Evolutionary conservation across 495 filamentous ascomycete genomes (phyloP).

Genomic region (Talaromyces adpressus): DNA sequence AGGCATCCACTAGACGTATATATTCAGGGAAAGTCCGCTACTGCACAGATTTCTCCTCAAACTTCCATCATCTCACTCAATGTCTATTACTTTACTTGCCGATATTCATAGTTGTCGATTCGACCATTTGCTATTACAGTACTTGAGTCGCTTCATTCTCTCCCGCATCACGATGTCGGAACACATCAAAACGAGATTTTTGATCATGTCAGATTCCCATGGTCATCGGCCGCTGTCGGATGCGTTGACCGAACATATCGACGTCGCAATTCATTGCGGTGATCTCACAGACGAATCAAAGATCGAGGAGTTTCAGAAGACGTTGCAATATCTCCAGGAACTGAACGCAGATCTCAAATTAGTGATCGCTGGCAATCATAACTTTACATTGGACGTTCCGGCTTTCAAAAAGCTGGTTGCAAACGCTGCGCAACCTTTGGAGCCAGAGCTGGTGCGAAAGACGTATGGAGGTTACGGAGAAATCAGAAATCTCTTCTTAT

Average conservation of each 20-base stretch:
- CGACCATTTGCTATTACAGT: not conserved
- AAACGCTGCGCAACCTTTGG: conserved; percentile 18
- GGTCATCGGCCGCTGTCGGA: conserved; percentile 20
- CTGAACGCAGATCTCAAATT: conserved; percentile 59
- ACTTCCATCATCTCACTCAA: not conserved
- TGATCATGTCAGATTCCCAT: conserved; percentile 55
- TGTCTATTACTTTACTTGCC: not conserved
- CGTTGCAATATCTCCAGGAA: conserved; percentile 40
- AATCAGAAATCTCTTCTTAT: conserved; percentile 13
- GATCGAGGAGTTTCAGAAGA: conserved; percentile 41
- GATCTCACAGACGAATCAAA: conserved; percentile 57
- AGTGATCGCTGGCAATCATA: conserved; percentile 70
- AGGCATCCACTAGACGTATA: not conserved
- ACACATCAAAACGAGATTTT: conserved; percentile 35
- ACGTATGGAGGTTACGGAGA: conserved; percentile 27
- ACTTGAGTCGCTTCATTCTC: not conserved
- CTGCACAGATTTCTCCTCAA: not conserved
- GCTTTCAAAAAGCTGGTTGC: conserved; percentile 24
- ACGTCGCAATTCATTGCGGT: conserved; percentile 64
- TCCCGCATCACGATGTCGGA: not conserved
- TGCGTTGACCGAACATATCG: conserved; percentile 32
- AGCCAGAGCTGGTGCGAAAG: conserved; percentile 17
- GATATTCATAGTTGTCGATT: not conserved
- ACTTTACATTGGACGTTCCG: conserved; percentile 52
- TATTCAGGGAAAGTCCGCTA: not conserved